Evolutionary conservation across 1,284 basidiomycete genomes (phyloP), one percentile per base, ranked within the genome.

Genomic region (Ustilago sp.): DNA sequence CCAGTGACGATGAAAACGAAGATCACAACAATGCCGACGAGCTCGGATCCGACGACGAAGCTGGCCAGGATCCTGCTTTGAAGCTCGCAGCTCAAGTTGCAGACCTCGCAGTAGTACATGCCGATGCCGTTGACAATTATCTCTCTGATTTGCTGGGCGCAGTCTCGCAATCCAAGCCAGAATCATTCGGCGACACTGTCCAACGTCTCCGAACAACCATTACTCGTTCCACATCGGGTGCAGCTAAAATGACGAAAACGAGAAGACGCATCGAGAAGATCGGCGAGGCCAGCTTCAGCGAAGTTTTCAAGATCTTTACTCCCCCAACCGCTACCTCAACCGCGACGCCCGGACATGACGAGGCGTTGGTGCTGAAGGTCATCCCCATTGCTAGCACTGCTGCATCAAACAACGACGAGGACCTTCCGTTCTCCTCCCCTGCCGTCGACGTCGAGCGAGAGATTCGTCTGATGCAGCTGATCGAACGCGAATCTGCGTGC

Each of bases 211-310:
- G 62, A 3, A 48, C 52, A 1, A 41, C 28, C 4, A 28, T 50
- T 6, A n/a, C 15, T 32, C 15, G 4, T 12, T 50, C 48, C 12
- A 13, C 28, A 11, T 31, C 48, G 4, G 48, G 48, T 4, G 6
- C 48, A 11, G 9, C 53, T 0, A 36, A 17, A n/a, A 34, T 58
- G 0, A 43, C 56, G 8, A 63, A 57, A 19, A 17, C 54, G n/a
- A 53, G 55, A 4, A 59, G 65, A 5, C 64, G 69, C 1, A 39
- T 79, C 5, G 74, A 88, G 73, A 99, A 99, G 87, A 91, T 98
- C 60, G 96, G 95, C 52, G 96, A 99, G 87, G 96, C 96, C 12
- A 94, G 93, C 55, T 99, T 93, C 86, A 97, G 94, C 0, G 96
- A 99, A 84, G 97, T 99, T n/a, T 99, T 94, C 87, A 92, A 69